These are phyloP conservation scores for Triangularia verruculosa DNA, from an alignment of 2,329 filamentous ascomycete species.

Conservation along the genomic window DNA sequence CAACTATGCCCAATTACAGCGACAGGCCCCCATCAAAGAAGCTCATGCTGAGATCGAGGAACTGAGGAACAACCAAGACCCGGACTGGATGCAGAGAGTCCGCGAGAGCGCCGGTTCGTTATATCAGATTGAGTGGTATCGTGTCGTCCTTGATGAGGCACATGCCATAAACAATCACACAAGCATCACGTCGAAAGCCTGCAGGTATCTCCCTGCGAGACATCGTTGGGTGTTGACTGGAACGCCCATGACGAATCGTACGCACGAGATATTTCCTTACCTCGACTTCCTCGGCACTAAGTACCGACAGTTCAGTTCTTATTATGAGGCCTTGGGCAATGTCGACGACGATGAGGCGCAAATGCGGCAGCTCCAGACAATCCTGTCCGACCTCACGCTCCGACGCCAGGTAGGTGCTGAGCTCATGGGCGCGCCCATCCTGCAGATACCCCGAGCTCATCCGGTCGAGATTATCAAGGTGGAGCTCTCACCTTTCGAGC, in stretches of 20 bases:
- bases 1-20: conserved; percentile 16
- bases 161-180: conserved; percentile 18
- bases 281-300: conserved; percentile 13
- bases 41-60: conserved; percentile 2
- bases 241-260: conserved; percentile 18
- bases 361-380: not conserved
- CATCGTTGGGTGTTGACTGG: conserved; percentile 21
- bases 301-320: not conserved
- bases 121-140: conserved; percentile 15
- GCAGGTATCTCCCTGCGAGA: conserved; percentile 8
- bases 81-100: not conserved
- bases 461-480: conserved; percentile 2
- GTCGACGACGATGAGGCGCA: not conserved
- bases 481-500: conserved; percentile 1
- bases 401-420: not conserved
- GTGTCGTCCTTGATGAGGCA: conserved; percentile 20
- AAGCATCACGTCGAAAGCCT: conserved; percentile 15
- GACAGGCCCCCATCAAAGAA: not conserved
- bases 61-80: not conserved
- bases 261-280: conserved; percentile 13
- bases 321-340: conserved; percentile 1
- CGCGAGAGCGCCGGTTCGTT: not conserved
- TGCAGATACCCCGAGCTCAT: conserved; percentile 8
- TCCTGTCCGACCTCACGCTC: not conserved
- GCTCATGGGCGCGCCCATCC: conserved; percentile 19